A percentile compares a stretch with the other conserved stretches of the same genome.
Evolutionary conservation across 2,329 filamentous ascomycete species (phyloP).

Genomic region (Diaporthe sp.): DNA sequence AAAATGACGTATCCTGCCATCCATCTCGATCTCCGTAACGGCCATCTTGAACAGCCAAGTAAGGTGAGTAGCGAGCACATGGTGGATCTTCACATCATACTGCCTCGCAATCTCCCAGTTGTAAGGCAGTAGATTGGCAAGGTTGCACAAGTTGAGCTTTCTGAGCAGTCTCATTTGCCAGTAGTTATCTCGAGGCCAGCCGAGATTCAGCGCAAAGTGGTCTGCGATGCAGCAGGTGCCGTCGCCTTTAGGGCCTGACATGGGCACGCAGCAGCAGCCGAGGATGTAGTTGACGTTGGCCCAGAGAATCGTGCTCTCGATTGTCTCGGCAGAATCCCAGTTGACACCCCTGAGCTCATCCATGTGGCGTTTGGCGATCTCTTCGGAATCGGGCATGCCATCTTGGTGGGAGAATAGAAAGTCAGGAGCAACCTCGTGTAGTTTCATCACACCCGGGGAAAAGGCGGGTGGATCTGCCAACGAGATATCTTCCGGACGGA

Average conservation of each 20-base stretch:
- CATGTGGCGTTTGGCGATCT: background rate
- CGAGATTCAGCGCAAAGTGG: constrained; percentile 44
- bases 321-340: constrained; percentile 12
- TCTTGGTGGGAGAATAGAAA: constrained; percentile 22
- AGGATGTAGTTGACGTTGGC: constrained; percentile 44
- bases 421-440: background rate
- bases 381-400: background rate
- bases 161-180: constrained; percentile 43
- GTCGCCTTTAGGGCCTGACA: background rate
- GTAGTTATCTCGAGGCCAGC: constrained; percentile 46
- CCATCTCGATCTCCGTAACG: constrained; percentile 10
- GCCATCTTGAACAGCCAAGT: constrained; percentile 43
- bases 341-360: background rate
- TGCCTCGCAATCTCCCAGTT: background rate
- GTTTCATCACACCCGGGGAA: background rate
- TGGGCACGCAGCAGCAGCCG: constrained; percentile 40
- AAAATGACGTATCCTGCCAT: constrained; percentile 16
- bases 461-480: too few species aligned
- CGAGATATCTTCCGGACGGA: constrained; percentile 7
- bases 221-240: constrained; percentile 41
- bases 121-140: constrained; percentile 19
- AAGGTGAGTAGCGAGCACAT: constrained; percentile 38
- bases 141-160: background rate
- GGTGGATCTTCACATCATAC: background rate
- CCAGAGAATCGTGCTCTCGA: constrained; percentile 41